Conservation (phyloP, 495 filamentous ascomycete genomes). For the Cercophora newfieldiana region DNA sequence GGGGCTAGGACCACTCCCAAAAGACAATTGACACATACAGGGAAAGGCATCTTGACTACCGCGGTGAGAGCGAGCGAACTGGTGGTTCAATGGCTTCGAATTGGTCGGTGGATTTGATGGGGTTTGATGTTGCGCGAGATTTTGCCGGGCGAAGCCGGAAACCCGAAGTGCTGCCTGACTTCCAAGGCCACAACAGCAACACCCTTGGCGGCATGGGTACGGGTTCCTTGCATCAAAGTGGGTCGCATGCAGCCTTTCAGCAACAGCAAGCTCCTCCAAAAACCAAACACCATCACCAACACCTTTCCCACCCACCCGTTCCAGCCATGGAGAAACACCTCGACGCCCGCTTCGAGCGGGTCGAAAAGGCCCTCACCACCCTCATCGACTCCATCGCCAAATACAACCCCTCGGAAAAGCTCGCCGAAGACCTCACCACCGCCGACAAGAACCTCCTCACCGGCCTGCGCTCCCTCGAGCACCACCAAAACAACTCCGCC, state of each 20-base stretch:
- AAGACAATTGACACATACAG: constrained; percentile 32
- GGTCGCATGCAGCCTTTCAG: background rate
- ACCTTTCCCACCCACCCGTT: background rate
- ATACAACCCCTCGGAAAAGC: constrained; percentile 68
- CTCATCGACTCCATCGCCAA: constrained; percentile 75
- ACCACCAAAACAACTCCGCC: constrained; percentile 67
- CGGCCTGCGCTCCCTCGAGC: constrained; percentile 62
- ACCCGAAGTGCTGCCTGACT: constrained; percentile 25
- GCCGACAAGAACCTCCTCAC: constrained; percentile 64
- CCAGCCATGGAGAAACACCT: constrained; percentile 59
- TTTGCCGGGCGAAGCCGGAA: constrained; percentile 38
- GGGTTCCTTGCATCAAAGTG: constrained; percentile 10
- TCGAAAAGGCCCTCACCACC: constrained; percentile 64
- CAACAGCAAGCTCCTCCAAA: background rate
- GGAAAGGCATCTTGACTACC: constrained; percentile 42
- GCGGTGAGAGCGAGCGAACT: constrained; percentile 24
- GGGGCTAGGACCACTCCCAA: background rate
- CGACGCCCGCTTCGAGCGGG: constrained; percentile 61
- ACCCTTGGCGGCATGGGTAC: background rate
- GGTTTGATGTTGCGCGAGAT: constrained; percentile 39
- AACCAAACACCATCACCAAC: background rate
- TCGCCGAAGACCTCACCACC: constrained; percentile 63
- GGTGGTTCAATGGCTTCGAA: constrained; percentile 37
- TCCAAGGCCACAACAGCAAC: background rate
- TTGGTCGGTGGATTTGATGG: constrained; percentile 17